Conservation (phyloP, 345 rosid genomes). For the Citrus reticulata region DNA sequence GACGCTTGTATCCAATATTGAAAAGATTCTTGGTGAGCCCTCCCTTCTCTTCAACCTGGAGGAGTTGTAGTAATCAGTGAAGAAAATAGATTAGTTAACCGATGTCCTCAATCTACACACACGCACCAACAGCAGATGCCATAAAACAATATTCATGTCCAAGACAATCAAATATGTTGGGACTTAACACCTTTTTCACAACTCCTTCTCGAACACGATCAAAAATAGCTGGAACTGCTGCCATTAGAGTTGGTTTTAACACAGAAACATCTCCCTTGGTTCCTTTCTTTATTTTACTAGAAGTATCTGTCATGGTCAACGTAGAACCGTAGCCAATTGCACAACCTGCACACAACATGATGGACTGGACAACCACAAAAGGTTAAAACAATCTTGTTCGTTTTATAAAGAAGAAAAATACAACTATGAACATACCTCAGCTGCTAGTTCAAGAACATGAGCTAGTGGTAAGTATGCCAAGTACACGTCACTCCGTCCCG, state of each 20-base stretch:
- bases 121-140: neutral
- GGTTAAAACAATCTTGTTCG: slow-evolving; percentile 15
- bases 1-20: slow-evolving; percentile 62
- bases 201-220: slow-evolving; percentile 89
- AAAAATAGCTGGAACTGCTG: slow-evolving; percentile 86
- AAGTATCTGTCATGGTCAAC: slow-evolving; percentile 75
- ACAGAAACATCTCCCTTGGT: slow-evolving; percentile 87
- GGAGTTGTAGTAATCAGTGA: slow-evolving; percentile 1
- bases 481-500: slow-evolving; percentile 49
- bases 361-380: slow-evolving; percentile 45
- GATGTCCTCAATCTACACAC: neutral
- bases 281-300: slow-evolving; percentile 81
- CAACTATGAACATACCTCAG: slow-evolving; percentile 53
- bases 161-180: neutral
- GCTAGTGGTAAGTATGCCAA: slow-evolving; percentile 91
- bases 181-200: slow-evolving; percentile 53
- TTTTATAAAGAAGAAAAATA: slow-evolving; percentile 6
- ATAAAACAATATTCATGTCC: neutral
- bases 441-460: slow-evolving; percentile 91
- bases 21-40: slow-evolving; percentile 67
- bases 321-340: slow-evolving; percentile 90
- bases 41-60: slow-evolving; percentile 80
- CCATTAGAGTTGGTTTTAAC: slow-evolving; percentile 76
- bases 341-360: slow-evolving; percentile 61
- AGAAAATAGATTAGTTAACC: neutral